A percentile compares a stretch with the other conserved stretches of the same genome.
These are phyloP conservation scores for Alopecurus myosuroides DNA, from an alignment of 176 grass and related monocot species.

Conservation along the genomic window DNA sequence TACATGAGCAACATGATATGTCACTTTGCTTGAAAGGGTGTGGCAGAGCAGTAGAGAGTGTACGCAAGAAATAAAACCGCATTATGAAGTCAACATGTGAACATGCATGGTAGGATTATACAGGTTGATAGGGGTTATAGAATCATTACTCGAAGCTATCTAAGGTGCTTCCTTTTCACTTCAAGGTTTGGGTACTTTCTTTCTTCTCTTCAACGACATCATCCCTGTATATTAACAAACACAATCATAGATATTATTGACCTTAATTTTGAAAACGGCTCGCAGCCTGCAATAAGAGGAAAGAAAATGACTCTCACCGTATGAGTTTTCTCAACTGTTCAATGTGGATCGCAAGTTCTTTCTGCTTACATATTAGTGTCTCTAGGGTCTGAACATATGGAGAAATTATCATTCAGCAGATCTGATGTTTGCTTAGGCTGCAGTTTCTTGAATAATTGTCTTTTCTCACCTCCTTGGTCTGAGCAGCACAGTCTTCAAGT, in stretches of 20 bases:
- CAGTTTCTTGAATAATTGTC: constrained; percentile 20
- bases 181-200: background rate
- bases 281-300: constrained; percentile 1
- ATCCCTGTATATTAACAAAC: constrained; percentile 22
- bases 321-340: constrained; percentile 54
- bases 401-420: constrained; percentile 3
- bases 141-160: background rate
- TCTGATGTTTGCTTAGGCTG: background rate
- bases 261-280: background rate
- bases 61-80: background rate
- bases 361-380: constrained; percentile 54
- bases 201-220: background rate
- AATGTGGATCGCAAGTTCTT: constrained; percentile 55
- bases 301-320: constrained; percentile 32
- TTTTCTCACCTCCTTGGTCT: constrained; percentile 57
- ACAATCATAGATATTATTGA: background rate
- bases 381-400: constrained; percentile 47
- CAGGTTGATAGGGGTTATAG: background rate
- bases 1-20: background rate
- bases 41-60: background rate
- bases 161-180: background rate
- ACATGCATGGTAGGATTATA: background rate
- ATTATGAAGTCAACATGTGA: background rate
- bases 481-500: constrained; percentile 54
- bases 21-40: background rate